Conservation (phyloP, 139 green algal genomes). For the Raphidocelis subcapitata region DNA sequence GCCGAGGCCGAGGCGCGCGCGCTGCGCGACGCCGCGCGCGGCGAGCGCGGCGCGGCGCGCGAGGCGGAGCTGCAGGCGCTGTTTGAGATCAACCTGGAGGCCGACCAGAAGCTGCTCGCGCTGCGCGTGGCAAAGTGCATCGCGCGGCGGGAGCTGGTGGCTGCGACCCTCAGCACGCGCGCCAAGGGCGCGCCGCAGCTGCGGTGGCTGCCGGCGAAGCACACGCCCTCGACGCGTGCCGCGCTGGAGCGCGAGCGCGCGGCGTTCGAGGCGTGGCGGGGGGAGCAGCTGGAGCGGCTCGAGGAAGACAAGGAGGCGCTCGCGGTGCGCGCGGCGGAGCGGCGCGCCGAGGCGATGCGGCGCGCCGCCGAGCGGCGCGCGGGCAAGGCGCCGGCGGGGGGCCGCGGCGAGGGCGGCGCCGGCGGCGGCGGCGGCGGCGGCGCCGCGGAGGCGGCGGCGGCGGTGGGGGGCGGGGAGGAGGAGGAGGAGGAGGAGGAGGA, state of each 20-base stretch:
- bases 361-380: background rate
- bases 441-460: background rate
- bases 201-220: conserved; percentile 5
- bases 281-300: conserved; percentile 26
- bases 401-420: background rate
- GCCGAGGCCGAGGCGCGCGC: background rate
- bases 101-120: conserved; percentile 4
- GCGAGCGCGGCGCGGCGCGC: background rate
- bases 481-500: background rate
- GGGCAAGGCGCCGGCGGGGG: background rate
- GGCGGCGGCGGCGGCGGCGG: conserved; percentile 2
- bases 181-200: conserved; percentile 7
- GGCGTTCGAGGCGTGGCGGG: conserved; percentile 17
- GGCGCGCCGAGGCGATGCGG: background rate
- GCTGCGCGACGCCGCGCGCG: conserved; percentile 1
- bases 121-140: conserved; percentile 12
- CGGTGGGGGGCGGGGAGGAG: background rate
- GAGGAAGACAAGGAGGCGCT: conserved; percentile 7
- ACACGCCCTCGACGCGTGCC: background rate
- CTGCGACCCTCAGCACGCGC: conserved; percentile 1
- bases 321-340: background rate
- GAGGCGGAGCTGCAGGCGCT: conserved; percentile 5
- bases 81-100: conserved; percentile 14
- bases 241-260: background rate
- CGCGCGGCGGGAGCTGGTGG: conserved; percentile 11